These are phyloP conservation scores for Gossypium laxum DNA, from an alignment of 441 rosid species.

Conservation along the genomic window DNA sequence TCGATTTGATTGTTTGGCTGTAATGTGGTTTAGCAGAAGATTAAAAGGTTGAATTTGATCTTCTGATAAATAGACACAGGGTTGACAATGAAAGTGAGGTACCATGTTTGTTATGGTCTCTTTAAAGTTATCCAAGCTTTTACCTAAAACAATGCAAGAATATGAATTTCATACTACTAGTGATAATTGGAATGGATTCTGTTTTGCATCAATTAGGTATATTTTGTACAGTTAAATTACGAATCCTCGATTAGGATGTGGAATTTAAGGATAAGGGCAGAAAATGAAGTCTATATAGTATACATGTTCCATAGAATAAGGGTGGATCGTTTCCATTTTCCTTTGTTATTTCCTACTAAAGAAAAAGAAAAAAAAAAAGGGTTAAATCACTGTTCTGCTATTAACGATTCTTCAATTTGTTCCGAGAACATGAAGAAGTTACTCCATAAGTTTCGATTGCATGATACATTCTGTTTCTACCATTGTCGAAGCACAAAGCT, in stretches of 20 bases:
- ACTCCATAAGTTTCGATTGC: not conserved
- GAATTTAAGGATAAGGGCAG: not conserved
- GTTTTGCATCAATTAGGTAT: not conserved
- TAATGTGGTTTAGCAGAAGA: not conserved
- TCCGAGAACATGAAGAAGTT: not conserved
- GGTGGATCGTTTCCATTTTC: not conserved
- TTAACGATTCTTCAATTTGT: not conserved
- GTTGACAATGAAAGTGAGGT: not conserved
- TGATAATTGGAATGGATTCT: not conserved
- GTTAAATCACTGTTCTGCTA: not conserved
- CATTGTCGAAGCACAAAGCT: not conserved
- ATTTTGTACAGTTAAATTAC: not conserved
- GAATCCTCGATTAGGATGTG: not conserved
- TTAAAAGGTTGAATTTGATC: not conserved
- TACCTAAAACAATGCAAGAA: not conserved
- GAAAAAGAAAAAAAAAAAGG: not conserved
- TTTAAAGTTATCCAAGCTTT: not conserved
- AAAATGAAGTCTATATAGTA: not conserved
- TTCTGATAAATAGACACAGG: not conserved
- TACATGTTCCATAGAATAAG: not conserved
- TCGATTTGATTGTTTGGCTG: not conserved
- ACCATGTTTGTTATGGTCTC: not conserved
- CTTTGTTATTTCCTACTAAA: too few species aligned
- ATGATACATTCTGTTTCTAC: not conserved
- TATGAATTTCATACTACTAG: not conserved